Conservation (phyloP, 2,329 filamentous ascomycete genomes). For the Fusarium ramigenum region DNA sequence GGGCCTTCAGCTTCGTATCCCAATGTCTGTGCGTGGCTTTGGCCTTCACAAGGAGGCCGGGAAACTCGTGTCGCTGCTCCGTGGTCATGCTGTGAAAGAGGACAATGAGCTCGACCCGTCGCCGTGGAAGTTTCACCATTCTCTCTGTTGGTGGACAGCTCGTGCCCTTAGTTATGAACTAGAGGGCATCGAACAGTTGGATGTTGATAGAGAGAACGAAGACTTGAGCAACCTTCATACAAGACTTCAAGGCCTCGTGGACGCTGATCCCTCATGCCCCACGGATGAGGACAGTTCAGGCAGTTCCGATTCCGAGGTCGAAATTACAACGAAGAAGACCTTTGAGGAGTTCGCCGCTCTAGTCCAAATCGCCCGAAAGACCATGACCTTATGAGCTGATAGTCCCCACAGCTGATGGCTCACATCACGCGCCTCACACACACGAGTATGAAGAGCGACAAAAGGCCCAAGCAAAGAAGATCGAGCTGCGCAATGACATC, state of each 20-base stretch:
- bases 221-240: neutral
- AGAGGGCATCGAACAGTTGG: neutral
- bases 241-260: neutral
- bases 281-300: rapidly evolving
- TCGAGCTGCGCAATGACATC: too few species aligned
- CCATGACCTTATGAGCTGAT: neutral
- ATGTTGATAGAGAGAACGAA: neutral
- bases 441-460: too few species aligned
- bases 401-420: too few species aligned
- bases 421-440: too few species aligned
- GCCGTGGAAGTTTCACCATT: neutral
- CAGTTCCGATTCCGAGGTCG: neutral
- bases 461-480: too few species aligned
- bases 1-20: neutral
- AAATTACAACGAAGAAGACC: rapidly evolving
- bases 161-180: neutral
- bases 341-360: neutral
- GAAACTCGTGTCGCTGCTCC: too few species aligned
- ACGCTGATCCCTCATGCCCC: neutral
- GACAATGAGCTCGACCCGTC: neutral
- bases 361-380: neutral
- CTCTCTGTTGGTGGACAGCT: neutral
- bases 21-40: neutral
- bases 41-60: too few species aligned
- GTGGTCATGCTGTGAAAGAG: neutral